Evolutionary conservation across 345 rosid species (phyloP).

Genomic region (Zanthoxylum bungeanum): DNA sequence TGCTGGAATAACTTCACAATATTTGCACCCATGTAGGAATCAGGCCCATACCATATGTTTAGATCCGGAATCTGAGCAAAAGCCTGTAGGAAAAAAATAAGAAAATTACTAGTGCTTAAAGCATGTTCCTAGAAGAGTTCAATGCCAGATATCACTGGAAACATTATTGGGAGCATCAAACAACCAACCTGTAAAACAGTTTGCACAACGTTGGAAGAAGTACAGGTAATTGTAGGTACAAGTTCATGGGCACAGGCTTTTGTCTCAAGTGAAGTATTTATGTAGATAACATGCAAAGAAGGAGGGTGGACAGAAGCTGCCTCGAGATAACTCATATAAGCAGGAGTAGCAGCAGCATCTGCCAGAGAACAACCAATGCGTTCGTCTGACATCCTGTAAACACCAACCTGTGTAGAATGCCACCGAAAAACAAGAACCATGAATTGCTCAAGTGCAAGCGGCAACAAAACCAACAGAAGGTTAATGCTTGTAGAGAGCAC

Average conservation of each 20-base stretch:
- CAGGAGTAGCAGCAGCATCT: conserved; percentile 90
- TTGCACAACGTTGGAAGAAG: conserved; percentile 94
- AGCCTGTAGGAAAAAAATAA: conserved; percentile 46
- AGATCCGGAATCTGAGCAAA: conserved; percentile 80
- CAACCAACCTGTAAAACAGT: conserved; percentile 82
- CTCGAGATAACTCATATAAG: conserved; percentile 74
- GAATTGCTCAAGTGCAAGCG: conserved; percentile 2
- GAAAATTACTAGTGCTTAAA: neutral
- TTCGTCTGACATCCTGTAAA: conserved; percentile 90
- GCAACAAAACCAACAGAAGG: neutral
- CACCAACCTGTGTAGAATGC: conserved; percentile 63
- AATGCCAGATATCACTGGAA: neutral
- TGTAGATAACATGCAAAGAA: conserved; percentile 85
- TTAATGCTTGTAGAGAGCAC: neutral
- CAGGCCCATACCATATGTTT: conserved; percentile 89
- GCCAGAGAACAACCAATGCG: conserved; percentile 94
- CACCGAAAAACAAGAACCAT: conserved; percentile 8
- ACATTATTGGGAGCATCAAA: neutral
- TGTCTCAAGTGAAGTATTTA: conserved; percentile 92
- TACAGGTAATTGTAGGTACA: conserved; percentile 96
- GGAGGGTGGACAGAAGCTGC: conserved; percentile 61
- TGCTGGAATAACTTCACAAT: conserved; percentile 77
- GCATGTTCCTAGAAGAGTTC: conserved; percentile 1
- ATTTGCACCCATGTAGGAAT: conserved; percentile 98
- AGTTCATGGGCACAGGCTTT: conserved; percentile 95